Conservation (phyloP, 2,329 filamentous ascomycete species). For the Aspergillus sojae region DNA sequence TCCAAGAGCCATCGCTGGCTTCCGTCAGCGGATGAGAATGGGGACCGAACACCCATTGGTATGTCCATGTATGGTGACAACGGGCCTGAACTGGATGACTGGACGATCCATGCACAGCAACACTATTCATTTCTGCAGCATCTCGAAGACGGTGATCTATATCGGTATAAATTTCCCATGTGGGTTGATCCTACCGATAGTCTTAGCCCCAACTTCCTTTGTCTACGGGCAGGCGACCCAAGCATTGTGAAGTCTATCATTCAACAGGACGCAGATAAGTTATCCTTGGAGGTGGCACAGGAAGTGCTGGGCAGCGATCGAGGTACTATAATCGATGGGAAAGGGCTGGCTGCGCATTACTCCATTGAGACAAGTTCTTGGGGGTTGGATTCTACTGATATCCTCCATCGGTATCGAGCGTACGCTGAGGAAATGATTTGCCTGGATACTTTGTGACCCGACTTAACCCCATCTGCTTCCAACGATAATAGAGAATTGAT, state of each 20-base stretch:
- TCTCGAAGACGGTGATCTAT: constrained; percentile 50
- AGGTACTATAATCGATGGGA: constrained; percentile 55
- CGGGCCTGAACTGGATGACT: constrained; percentile 50
- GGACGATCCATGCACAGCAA: constrained; percentile 53
- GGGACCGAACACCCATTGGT: constrained; percentile 51
- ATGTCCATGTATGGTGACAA: constrained; percentile 51
- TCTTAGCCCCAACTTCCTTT: constrained; percentile 58
- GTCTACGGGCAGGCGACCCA: constrained; percentile 57
- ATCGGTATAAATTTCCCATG: constrained; percentile 51
- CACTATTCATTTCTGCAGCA: constrained; percentile 54
- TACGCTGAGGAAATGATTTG: constrained; percentile 59
- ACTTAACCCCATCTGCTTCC: not conserved
- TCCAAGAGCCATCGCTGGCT: constrained; percentile 55
- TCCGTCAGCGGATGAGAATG: constrained; percentile 39
- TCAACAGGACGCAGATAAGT: constrained; percentile 44
- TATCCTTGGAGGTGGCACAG: constrained; percentile 37
- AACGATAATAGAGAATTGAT: not conserved
- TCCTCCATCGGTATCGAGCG: constrained; percentile 56
- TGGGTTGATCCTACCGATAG: constrained; percentile 53
- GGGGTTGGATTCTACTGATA: constrained; percentile 54
- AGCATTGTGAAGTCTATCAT: constrained; percentile 47
- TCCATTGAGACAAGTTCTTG: constrained; percentile 48
- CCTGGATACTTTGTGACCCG: constrained; percentile 14
- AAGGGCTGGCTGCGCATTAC: constrained; percentile 58
- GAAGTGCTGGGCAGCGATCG: not conserved